Evolutionary conservation across 495 filamentous ascomycete species (phyloP).

Genomic region (Aspergillus affinis): DNA sequence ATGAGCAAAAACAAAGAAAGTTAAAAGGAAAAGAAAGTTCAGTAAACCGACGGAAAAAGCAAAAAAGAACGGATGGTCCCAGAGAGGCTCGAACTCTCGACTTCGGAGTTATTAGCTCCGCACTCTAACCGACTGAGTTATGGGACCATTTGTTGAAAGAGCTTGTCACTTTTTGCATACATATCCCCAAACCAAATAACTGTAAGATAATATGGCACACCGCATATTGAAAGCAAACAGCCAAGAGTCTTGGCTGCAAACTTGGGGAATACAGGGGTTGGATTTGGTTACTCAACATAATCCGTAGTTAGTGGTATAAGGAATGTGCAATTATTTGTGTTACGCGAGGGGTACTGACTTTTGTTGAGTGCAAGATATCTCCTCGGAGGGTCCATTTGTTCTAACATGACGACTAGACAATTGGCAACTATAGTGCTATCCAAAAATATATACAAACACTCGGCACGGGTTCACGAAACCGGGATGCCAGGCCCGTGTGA

Average conservation of each 20-base stretch:
- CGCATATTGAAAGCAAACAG: no score
- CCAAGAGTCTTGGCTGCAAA: not conserved
- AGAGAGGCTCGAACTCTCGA: conserved; percentile 16
- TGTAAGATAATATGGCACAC: no score
- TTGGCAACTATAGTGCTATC: no score
- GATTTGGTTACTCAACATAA: not conserved
- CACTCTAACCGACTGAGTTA: conserved; percentile 17
- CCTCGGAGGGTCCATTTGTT: no score
- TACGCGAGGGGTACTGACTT: not conserved
- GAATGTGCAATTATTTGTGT: not conserved
- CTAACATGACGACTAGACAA: no score
- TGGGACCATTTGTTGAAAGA: conserved; percentile 11
- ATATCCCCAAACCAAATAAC: not conserved
- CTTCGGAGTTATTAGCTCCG: conserved; percentile 15
- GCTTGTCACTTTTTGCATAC: not conserved
- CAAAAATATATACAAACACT: no score
- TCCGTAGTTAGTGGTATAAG: not conserved
- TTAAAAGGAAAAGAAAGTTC: no score
- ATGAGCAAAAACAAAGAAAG: no score
- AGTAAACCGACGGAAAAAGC: not conserved
- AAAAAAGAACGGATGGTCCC: conserved; percentile 10
- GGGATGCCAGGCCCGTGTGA: no score
- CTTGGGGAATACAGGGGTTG: not conserved
- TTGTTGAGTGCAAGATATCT: no score
- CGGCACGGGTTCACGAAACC: no score